phyloP scores from a whole-genome alignment of 2,329 filamentous ascomycete genomes.

The Cladosporium sp. region DNA sequence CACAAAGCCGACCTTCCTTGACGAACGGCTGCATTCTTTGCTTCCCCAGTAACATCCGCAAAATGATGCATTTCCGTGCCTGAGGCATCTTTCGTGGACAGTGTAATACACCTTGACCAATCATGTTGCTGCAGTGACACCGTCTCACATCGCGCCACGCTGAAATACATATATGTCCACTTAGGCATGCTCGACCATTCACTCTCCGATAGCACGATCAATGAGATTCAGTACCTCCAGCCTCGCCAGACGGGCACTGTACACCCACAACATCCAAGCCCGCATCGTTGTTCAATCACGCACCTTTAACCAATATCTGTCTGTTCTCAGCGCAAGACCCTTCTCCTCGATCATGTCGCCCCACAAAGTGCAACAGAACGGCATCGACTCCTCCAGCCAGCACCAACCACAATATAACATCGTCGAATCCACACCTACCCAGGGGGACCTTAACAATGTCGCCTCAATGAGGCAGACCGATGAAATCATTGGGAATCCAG shows the following conservation, averaged over 20 bases:
- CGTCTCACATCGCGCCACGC: neutral
- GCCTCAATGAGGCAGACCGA: conserved; percentile 10
- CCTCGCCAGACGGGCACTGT: neutral
- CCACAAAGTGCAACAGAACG: neutral
- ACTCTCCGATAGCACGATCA: neutral
- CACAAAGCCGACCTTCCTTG: too few species aligned
- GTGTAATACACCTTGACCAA: neutral
- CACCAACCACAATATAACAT: neutral
- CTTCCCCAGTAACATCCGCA: too few species aligned
- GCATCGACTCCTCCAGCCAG: neutral
- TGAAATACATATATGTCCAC: neutral
- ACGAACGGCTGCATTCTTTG: too few species aligned
- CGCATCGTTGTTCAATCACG: neutral
- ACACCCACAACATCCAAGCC: neutral
- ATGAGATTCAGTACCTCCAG: neutral
- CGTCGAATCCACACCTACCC: neutral
- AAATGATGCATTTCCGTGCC: neutral
- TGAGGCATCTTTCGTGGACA: neutral
- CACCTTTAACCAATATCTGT: neutral
- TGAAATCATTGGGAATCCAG: neutral
- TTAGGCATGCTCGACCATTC: neutral
- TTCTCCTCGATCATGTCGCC: neutral
- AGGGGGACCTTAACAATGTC: conserved; percentile 15
- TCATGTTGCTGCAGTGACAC: neutral
- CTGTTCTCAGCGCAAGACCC: neutral